A percentile compares a stretch with the other conserved stretches of the same genome.
Conservation (phyloP, 2,329 filamentous ascomycete species). For the Pseudomassariella vexata region DNA sequence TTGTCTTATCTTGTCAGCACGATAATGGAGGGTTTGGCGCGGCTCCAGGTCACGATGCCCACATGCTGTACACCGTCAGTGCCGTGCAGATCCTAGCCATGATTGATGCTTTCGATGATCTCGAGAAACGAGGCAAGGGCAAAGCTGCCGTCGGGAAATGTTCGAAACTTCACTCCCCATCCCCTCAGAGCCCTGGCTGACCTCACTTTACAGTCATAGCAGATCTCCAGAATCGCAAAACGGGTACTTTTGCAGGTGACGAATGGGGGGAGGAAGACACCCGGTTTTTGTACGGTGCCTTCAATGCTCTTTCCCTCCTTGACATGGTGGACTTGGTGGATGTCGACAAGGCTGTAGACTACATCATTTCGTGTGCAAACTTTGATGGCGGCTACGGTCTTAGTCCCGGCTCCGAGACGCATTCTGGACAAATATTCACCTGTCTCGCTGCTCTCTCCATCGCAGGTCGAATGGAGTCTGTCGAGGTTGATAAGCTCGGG, state of each 20-base stretch:
- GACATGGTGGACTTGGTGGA: constrained; percentile 68
- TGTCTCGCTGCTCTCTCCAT: constrained; percentile 86
- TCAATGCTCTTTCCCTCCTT: constrained; percentile 85
- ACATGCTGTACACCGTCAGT: constrained; percentile 94
- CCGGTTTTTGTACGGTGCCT: constrained; percentile 82
- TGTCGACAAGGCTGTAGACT: constrained; percentile 70
- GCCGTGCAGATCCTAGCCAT: constrained; percentile 89
- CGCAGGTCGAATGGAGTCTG: constrained; percentile 71
- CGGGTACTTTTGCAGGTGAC: constrained; percentile 87
- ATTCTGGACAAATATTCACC: constrained; percentile 92
- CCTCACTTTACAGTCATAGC: constrained; percentile 58
- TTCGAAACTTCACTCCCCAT: constrained; percentile 37
- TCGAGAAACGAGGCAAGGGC: constrained; percentile 66
- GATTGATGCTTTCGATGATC: constrained; percentile 75
- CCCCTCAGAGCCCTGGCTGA: constrained; percentile 5
- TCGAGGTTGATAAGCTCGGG: constrained; percentile 76
- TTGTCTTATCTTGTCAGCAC: constrained; percentile 92
- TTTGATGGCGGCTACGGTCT: constrained; percentile 93
- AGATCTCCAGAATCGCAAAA: constrained; percentile 69
- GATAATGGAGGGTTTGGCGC: constrained; percentile 88
- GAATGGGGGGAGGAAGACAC: constrained; percentile 97
- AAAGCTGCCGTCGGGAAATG: constrained; percentile 73
- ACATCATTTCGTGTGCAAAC: constrained; percentile 80
- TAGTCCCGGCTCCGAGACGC: constrained; percentile 84
- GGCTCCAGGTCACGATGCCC: constrained; percentile 88